Conservation (phyloP, 345 rosid species). For the Populus nigra region DNA sequence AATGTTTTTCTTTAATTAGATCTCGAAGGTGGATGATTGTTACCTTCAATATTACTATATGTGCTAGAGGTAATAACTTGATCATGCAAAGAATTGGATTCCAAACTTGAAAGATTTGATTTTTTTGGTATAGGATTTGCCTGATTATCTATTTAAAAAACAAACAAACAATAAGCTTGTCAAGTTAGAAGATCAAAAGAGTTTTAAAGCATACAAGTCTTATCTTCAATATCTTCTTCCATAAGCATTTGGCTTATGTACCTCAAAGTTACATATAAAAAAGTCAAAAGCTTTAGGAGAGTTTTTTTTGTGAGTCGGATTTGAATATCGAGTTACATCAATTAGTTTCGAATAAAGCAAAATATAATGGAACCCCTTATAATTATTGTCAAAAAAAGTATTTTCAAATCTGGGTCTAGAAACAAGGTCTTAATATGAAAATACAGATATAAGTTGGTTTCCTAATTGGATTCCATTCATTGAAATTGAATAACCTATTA, state of each 20-base stretch:
- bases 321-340: constrained; percentile 8
- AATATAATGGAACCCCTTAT: constrained; percentile 33
- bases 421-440: constrained; percentile 41
- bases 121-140: no score
- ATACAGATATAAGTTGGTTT: constrained; percentile 37
- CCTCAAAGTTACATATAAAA: constrained; percentile 51
- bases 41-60: no score
- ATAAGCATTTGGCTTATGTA: constrained; percentile 78
- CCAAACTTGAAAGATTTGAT: no score
- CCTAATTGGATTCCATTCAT: constrained; percentile 37
- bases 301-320: constrained; percentile 44
- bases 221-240: constrained; percentile 70
- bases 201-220: constrained; percentile 57
- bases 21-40: no score
- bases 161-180: no score
- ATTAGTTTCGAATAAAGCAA: constrained; percentile 23
- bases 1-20: no score
- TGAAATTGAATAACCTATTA: constrained; percentile 36
- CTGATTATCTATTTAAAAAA: no score
- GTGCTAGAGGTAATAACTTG: no score
- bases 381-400: constrained; percentile 21
- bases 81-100: no score
- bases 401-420: constrained; percentile 35
- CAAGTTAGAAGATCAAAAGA: constrained; percentile 48
- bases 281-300: constrained; percentile 52